These are phyloP conservation scores for Cymodocea nodosa DNA, from an alignment of 116 monocot species.

Conservation along the genomic window DNA sequence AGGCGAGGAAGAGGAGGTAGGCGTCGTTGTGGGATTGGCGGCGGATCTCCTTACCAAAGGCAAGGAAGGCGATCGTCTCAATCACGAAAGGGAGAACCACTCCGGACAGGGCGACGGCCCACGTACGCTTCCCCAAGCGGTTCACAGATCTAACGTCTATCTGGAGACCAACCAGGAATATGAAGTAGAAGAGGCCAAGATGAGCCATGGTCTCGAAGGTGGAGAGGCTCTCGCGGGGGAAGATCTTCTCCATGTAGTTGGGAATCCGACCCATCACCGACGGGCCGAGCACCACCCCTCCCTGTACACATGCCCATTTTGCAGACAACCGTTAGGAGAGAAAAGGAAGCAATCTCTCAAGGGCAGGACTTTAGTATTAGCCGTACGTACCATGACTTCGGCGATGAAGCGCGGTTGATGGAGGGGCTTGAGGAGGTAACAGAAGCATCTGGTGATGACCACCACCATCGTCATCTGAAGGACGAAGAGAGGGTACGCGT, in stretches of 20 bases:
- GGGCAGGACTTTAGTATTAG: no score
- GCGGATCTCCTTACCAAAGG: conserved; percentile 1
- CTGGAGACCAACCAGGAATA: conserved; percentile 32
- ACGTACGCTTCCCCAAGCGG: conserved; percentile 1
- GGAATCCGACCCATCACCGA: conserved; percentile 17
- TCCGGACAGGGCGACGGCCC: conserved; percentile 7
- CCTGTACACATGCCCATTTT: neutral
- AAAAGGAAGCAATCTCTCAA: no score
- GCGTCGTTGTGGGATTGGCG: conserved; percentile 1
- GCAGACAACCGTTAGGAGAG: no score
- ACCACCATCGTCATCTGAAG: conserved; percentile 42
- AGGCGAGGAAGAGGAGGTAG: conserved; percentile 18
- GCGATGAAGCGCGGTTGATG: conserved; percentile 62
- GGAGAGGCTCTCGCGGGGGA: conserved; percentile 18
- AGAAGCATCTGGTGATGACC: conserved; percentile 35
- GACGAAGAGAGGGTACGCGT: conserved; percentile 57
- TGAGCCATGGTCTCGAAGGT: conserved; percentile 25
- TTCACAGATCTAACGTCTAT: conserved; percentile 10
- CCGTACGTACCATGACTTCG: conserved; percentile 47
- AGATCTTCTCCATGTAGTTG: conserved; percentile 9
- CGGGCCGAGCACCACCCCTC: conserved; percentile 21
- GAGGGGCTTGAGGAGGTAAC: conserved; percentile 46
- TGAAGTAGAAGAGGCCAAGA: conserved; percentile 33
- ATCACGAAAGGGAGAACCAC: conserved; percentile 10
- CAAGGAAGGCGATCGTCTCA: conserved; percentile 5